Percentiles rank a stretch among this genome's conserved stretches.
Conservation (phyloP, 2,329 filamentous ascomycete species). For the Talaromyces pinophilus region DNA sequence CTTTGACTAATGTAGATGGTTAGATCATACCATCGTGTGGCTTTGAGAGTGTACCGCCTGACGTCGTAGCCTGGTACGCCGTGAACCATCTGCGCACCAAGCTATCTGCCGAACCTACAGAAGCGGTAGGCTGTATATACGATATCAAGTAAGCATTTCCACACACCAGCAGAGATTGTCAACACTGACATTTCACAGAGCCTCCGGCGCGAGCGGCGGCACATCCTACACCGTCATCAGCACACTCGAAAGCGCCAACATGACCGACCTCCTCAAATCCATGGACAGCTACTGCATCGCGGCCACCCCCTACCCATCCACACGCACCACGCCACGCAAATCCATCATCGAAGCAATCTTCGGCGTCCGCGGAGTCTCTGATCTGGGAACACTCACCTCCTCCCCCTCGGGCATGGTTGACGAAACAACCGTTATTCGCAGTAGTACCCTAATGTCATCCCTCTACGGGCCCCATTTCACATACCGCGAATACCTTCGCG, state of each 20-base stretch:
- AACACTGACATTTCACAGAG: slow-evolving; percentile 29
- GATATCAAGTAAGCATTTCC: slow-evolving; percentile 50
- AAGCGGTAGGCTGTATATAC: slow-evolving; percentile 56
- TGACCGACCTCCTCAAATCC: slow-evolving; percentile 48
- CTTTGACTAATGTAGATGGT: slow-evolving; percentile 22
- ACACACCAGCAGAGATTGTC: slow-evolving; percentile 7
- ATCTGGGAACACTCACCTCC: slow-evolving; percentile 60
- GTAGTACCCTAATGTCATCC: slow-evolving; percentile 59
- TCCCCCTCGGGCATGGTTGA: slow-evolving; percentile 57
- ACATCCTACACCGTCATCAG: slow-evolving; percentile 68
- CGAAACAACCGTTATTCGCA: slow-evolving; percentile 60
- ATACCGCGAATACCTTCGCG: slow-evolving; percentile 59
- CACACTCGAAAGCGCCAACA: slow-evolving; percentile 51
- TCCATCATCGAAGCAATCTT: slow-evolving; percentile 40
- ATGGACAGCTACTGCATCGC: slow-evolving; percentile 56
- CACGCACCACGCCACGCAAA: slow-evolving; percentile 36
- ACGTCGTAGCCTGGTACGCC: slow-evolving; percentile 56
- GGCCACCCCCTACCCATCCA: slow-evolving; percentile 44
- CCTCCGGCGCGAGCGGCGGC: slow-evolving; percentile 56
- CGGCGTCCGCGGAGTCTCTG: slow-evolving; percentile 56
- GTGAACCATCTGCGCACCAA: slow-evolving; percentile 56
- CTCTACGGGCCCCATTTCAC: slow-evolving; percentile 61
- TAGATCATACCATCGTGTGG: slow-evolving; percentile 62
- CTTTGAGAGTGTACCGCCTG: slow-evolving; percentile 62
- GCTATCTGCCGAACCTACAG: slow-evolving; percentile 52